Percentiles rank a stretch among this genome's conserved stretches.
Evolutionary conservation across 1,284 basidiomycete genomes (phyloP).

Genomic region (Heimioporus retisporus): DNA sequence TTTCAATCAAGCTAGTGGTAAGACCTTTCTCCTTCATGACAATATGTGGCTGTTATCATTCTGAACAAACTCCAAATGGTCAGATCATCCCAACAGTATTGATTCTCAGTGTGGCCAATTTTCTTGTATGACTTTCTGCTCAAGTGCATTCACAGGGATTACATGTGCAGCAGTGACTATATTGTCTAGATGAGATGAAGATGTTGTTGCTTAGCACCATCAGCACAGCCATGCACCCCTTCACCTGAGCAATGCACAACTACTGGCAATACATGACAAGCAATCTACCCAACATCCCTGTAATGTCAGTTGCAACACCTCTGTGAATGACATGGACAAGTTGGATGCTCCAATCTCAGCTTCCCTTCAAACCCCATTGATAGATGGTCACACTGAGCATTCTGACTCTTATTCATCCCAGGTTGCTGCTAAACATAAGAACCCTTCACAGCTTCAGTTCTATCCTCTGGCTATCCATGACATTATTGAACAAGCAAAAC

Average conservation of each 20-base stretch:
- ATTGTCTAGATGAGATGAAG: background rate
- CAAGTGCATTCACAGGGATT: too few relatives aligned
- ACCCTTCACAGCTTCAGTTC: background rate
- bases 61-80: too few relatives aligned
- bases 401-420: background rate
- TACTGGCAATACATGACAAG: background rate
- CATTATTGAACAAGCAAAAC: slow-evolving; percentile 3
- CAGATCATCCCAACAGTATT: too few relatives aligned
- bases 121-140: too few relatives aligned
- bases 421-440: background rate
- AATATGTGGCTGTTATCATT: too few relatives aligned
- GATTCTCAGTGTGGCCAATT: too few relatives aligned
- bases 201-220: background rate
- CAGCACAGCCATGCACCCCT: background rate
- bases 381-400: background rate
- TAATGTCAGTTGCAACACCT: too few relatives aligned
- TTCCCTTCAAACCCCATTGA: too few relatives aligned
- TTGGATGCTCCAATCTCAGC: background rate
- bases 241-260: background rate
- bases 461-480: background rate
- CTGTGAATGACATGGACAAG: background rate
- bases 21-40: too few relatives aligned
- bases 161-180: background rate
- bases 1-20: too few relatives aligned
- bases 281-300: background rate